Evolutionary conservation across 305 asterid genomes (phyloP).

Genomic region (Solanum hybrid): DNA sequence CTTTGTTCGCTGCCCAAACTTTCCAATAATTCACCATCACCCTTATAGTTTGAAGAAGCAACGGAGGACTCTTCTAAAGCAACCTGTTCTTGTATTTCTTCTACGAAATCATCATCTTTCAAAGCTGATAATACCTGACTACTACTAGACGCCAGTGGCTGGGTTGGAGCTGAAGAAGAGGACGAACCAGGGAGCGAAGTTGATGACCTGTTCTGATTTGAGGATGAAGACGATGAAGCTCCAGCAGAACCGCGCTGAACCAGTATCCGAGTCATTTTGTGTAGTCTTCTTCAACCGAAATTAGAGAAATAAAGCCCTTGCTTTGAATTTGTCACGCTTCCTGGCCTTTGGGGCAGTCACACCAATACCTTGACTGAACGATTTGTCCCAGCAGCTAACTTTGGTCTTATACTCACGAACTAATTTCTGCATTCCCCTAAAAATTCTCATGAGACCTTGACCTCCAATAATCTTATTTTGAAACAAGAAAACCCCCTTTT

Average conservation of each 20-base stretch:
- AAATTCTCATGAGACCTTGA: slow-evolving; percentile 96
- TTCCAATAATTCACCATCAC: slow-evolving; percentile 39
- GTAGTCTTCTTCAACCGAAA: slow-evolving; percentile 28
- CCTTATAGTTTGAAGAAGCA: slow-evolving; percentile 26
- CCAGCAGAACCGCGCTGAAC: slow-evolving; percentile 86
- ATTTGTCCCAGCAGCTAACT: slow-evolving; percentile 61
- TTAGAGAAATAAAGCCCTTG: slow-evolving; percentile 39
- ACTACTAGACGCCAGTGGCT: slow-evolving; percentile 31
- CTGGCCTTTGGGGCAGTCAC: slow-evolving; percentile 83
- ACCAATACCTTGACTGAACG: slow-evolving; percentile 77
- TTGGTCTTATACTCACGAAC: slow-evolving; percentile 49
- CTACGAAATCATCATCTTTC: slow-evolving; percentile 48
- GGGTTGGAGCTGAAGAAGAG: slow-evolving; percentile 43
- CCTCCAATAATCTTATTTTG: slow-evolving; percentile 52
- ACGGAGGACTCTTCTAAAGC: slow-evolving; percentile 36
- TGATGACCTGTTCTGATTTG: slow-evolving; percentile 61
- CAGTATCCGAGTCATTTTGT: slow-evolving; percentile 77
- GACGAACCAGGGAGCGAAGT: slow-evolving; percentile 37
- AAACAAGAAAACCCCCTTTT: slow-evolving; percentile 51
- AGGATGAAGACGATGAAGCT: slow-evolving; percentile 57
- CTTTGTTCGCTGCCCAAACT: slow-evolving; percentile 23
- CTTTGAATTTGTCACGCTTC: slow-evolving; percentile 72
- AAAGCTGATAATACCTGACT: slow-evolving; percentile 36
- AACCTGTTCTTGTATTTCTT: slow-evolving; percentile 48
- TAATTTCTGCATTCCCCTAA: slow-evolving; percentile 98